Percentiles rank a stretch among this genome's conserved stretches.
phyloP scores from a whole-genome alignment of 2,329 filamentous ascomycete genomes.

The Fusarium sp. region DNA sequence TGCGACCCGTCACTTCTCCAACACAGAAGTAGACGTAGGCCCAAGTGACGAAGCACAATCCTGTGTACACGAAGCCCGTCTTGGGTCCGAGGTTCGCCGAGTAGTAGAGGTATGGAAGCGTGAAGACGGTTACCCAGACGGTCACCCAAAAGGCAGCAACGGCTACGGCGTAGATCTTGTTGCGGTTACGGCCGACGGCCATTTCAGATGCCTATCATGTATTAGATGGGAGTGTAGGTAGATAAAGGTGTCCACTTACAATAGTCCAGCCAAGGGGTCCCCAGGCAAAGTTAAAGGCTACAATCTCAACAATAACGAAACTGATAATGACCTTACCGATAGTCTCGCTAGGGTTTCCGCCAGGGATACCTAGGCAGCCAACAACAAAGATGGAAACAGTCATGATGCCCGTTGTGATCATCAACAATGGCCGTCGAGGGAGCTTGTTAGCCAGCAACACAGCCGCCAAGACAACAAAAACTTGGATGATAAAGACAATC shows the following conservation, averaged over 20 bases:
- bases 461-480: constrained; percentile 53
- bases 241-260: constrained; percentile 18
- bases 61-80: constrained; percentile 54
- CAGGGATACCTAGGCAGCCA: constrained; percentile 54
- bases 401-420: constrained; percentile 55
- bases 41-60: constrained; percentile 47
- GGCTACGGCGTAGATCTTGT: constrained; percentile 47
- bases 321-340: constrained; percentile 55
- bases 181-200: constrained; percentile 60
- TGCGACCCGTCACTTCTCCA: constrained; percentile 45
- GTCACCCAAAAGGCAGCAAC: constrained; percentile 59
- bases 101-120: constrained; percentile 56
- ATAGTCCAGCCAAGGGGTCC: constrained; percentile 56
- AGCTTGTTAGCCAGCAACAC: constrained; percentile 56
- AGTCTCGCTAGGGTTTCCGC: constrained; percentile 39
- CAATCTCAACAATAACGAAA: constrained; percentile 57
- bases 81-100: constrained; percentile 51
- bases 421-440: constrained; percentile 52
- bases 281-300: constrained; percentile 59
- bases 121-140: constrained; percentile 55
- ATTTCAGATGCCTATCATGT: constrained; percentile 55
- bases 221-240: background rate
- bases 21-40: constrained; percentile 54
- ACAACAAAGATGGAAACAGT: constrained; percentile 55
- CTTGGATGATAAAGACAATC: constrained; percentile 57